Base-by-base conservation (phyloP, 1,139 yeast genomes). In the Blastobotrys aristatus region DNA sequence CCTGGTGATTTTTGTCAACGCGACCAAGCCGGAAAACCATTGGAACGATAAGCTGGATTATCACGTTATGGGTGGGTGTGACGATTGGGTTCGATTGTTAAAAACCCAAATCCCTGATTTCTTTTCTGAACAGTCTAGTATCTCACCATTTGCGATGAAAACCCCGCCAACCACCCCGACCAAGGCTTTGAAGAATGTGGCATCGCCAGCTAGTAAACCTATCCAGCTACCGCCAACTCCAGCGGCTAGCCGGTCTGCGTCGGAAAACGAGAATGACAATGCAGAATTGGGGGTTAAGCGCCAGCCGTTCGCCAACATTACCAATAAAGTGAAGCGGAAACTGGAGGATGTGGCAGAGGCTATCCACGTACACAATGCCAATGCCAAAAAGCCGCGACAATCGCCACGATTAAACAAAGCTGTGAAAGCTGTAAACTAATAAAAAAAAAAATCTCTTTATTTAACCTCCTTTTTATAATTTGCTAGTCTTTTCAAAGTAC, bases 1-100 rank as follows among this genome's bases (percentile, higher is more conserved):
- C 0, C 69, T 73, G 41, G 88, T 83, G 2, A 65, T 85, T 2
- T 75, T 82, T 51, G 72, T 84, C 43, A 85, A 85, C 66, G 76
- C 77, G 75, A 46, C 78, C 69, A 39, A 51, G 10, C 51, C 54
- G 20, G 50, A 47, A 16, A 53, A 64, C 40, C 56, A 64, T 26
- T 84, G 92, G 90, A 72, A 73, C 11, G 73, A 66, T 32, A 68
- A 69, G 46, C 74, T 84, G 40, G 92, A 84, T 60, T 85, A 80
- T 59, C 92, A 90, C 70, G 74, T 90, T 5, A 68, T 79, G 47
- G 70, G 82, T 44, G 96, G 88, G 62, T 86, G 96, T 62, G 97
- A 90, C 64, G 75, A 74, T 33, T 90, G 95, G 79, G 82, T 89
- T 18, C 65, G 68, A 18, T 68, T 73, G 29, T 66, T 85, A 46